Percentiles rank a stretch among this genome's conserved stretches.
phyloP scores from a whole-genome alignment of 768 basidiomycete species.

The Imleria badia region DNA sequence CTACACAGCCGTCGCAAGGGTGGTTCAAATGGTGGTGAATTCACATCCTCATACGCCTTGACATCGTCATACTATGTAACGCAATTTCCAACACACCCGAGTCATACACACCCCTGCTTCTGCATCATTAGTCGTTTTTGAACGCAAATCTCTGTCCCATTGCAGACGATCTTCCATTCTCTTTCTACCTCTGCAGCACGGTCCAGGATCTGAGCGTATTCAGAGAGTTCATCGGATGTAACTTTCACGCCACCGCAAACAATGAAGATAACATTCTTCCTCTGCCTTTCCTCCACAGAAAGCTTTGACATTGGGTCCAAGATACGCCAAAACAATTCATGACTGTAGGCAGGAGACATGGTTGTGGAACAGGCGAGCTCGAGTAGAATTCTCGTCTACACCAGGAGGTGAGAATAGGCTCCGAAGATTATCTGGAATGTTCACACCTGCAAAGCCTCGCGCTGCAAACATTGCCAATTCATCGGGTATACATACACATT shows the following conservation, averaged over 20 bases:
- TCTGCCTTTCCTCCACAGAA: conserved; percentile 24
- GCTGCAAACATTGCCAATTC: conserved; percentile 66
- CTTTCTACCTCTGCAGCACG: conserved; percentile 31
- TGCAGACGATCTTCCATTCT: conserved; percentile 31
- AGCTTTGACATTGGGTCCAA: conserved; percentile 24
- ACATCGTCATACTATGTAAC: conserved; percentile 16
- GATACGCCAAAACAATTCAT: conserved; percentile 48
- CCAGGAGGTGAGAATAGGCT: not conserved
- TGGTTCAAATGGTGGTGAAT: conserved; percentile 31
- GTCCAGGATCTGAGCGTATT: conserved; percentile 45
- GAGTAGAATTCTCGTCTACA: conserved; percentile 71
- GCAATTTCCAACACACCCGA: not conserved
- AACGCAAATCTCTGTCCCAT: conserved; percentile 26
- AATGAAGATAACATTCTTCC: conserved; percentile 17
- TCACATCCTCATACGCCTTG: not conserved
- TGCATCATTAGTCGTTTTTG: conserved; percentile 14
- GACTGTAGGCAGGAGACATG: conserved; percentile 63
- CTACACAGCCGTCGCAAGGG: conserved; percentile 21
- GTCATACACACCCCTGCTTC: not conserved
- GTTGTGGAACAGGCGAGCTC: conserved; percentile 76
- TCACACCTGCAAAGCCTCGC: conserved; percentile 58
- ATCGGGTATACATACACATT: conserved; percentile 63
- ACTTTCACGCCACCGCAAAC: conserved; percentile 58
- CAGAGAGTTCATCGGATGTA: conserved; percentile 49
- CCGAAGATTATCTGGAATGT: conserved; percentile 12